Evolutionary conservation across 2,329 filamentous ascomycete species (phyloP), one percentile per base, ranked within the genome.

Genomic region (Colletotrichum viniferum): DNA sequence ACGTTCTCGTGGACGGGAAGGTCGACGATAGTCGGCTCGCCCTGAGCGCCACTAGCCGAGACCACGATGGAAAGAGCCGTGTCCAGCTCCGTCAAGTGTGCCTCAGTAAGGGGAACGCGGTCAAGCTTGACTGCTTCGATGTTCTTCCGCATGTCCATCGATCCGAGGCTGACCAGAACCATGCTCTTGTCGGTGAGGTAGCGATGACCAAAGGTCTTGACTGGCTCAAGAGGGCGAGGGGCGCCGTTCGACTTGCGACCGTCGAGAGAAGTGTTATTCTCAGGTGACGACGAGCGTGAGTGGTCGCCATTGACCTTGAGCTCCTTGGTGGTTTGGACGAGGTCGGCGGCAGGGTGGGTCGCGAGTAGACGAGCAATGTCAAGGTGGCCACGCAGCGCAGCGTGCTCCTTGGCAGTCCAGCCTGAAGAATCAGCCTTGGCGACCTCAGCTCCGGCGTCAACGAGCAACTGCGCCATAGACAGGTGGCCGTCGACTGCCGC

Each of bases 201-300:
- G 69, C 96, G 92, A 87, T 99, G 97, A 71, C 97, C 97, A 84
- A 98, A 99, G 2, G 95, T 95, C 85, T 98, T 98, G 78, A 98
- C 91, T 7, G 96, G 94, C 77, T 98, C 95, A 4, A 92, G 87
- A 8, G 89, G 85, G 66, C 92, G 88, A 7, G 88, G 83, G 24
- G 83, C 79, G 69, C 87, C 82, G 79, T 90, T 86, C 64, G 91
- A 93, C 38, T 87, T 88, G 65, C 91, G 87, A 61, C 91, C 90
- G 48, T 90, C 91, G 14, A 93, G 89, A 1, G 94, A 95, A 0
- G 91, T 91, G 9, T 84, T 84, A 63, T 77, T 72, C 21, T 72
- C 63, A 12, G 76, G 69, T 1, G 73, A 76, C 12, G 70, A 73
- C 5, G 73, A 76, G 14, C 73, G 73, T 30, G 73, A 73, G 38